These are phyloP conservation scores for Cercophora scortea DNA, from an alignment of 495 filamentous ascomycete species.

Conservation along the genomic window DNA sequence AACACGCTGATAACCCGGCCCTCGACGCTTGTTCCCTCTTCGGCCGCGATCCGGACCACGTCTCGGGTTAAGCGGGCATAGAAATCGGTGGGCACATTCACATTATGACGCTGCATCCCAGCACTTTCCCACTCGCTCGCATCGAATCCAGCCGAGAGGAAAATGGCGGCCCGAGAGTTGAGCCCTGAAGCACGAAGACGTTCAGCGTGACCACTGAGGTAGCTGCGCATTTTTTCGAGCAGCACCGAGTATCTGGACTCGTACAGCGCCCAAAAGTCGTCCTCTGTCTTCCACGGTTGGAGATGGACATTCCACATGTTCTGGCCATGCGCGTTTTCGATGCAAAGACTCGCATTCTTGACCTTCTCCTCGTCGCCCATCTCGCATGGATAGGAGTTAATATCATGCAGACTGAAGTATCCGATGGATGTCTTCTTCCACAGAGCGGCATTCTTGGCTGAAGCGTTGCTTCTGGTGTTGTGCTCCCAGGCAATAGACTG, in stretches of 20 bases:
- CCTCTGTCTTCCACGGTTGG: constrained; percentile 69
- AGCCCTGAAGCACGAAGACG: constrained; percentile 43
- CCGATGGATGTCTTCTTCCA: constrained; percentile 82
- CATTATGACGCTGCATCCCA: constrained; percentile 89
- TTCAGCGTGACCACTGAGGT: constrained; percentile 60
- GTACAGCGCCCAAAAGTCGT: constrained; percentile 86
- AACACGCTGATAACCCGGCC: constrained; percentile 87
- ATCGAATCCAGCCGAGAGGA: constrained; percentile 93
- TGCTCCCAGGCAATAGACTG: constrained; percentile 87
- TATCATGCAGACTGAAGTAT: constrained; percentile 94
- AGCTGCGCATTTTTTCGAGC: constrained; percentile 71
- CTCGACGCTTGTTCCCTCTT: constrained; percentile 67
- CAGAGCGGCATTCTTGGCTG: constrained; percentile 55
- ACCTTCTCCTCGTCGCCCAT: constrained; percentile 82
- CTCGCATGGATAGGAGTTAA: constrained; percentile 96
- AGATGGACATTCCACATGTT: constrained; percentile 96
- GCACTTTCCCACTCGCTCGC: constrained; percentile 88
- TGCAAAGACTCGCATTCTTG: constrained; percentile 80
- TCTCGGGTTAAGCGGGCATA: constrained; percentile 87
- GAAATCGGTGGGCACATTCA: constrained; percentile 94
- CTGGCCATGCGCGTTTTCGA: constrained; percentile 87
- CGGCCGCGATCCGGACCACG: constrained; percentile 70
- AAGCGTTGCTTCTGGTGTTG: constrained; percentile 52
- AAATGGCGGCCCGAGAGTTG: constrained; percentile 74
- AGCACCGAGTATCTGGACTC: constrained; percentile 64